These are phyloP conservation scores for Zygoascus sp. DNA, from an alignment of 1,139 yeast species.

Conservation along the genomic window DNA sequence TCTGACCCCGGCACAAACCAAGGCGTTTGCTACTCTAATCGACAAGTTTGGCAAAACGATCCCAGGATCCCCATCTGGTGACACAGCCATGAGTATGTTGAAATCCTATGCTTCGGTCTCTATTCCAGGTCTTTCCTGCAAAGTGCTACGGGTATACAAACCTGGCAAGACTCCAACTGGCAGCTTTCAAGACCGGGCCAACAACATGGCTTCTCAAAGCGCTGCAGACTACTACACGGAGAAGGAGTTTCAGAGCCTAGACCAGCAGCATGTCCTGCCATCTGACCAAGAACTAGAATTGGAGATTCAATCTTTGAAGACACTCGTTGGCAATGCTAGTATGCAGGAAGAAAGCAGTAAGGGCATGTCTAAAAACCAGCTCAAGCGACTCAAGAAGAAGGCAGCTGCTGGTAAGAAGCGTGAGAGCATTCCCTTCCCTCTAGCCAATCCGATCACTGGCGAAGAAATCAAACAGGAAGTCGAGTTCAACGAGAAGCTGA, in stretches of 20 bases:
- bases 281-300: conserved; percentile 10
- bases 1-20: conserved; percentile 34
- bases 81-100: conserved; percentile 39
- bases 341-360: background rate
- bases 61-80: conserved; percentile 40
- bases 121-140: conserved; percentile 37
- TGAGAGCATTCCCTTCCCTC: conserved; percentile 22
- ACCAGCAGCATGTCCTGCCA: conserved; percentile 24
- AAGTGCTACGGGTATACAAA: conserved; percentile 38
- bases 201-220: background rate
- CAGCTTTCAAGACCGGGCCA: background rate
- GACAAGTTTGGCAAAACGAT: conserved; percentile 34
- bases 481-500: conserved; percentile 36
- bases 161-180: background rate
- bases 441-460: conserved; percentile 23
- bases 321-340: background rate
- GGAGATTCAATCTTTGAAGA: conserved; percentile 8
- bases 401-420: conserved; percentile 16
- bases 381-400: conserved; percentile 37
- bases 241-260: conserved; percentile 39
- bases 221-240: conserved; percentile 6
- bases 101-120: conserved; percentile 36
- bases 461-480: conserved; percentile 28
- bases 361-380: conserved; percentile 37
- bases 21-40: conserved; percentile 40